These are phyloP conservation scores for Sphaerobolus stellatus DNA, from an alignment of 1,284 basidiomycete genomes.

Conservation along the genomic window DNA sequence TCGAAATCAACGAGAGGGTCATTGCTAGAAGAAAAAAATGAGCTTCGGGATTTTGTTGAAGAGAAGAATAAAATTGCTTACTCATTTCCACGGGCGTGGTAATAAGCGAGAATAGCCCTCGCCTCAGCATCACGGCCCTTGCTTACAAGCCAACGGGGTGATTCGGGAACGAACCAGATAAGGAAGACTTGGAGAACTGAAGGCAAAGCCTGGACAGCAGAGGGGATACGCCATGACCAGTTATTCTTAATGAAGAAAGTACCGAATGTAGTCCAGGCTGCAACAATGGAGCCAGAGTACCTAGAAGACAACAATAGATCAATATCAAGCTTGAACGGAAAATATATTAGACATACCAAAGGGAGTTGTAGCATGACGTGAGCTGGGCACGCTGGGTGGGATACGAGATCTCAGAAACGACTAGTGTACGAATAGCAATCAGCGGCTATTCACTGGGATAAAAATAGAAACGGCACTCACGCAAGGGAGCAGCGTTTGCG, in stretches of 20 bases:
- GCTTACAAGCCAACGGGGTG: constrained; percentile 67
- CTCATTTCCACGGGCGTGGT: constrained; percentile 69
- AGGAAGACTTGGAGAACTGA: constrained; percentile 60
- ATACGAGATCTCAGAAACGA: constrained; percentile 77
- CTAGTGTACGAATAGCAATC: constrained; percentile 18
- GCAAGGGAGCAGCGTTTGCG: constrained; percentile 37
- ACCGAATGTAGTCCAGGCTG: constrained; percentile 54
- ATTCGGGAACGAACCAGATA: constrained; percentile 65
- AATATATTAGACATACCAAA: constrained; percentile 55
- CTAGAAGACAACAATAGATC: constrained; percentile 12
- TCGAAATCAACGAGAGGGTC: constrained; percentile 73
- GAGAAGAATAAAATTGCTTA: constrained; percentile 30
- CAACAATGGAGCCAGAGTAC: constrained; percentile 66
- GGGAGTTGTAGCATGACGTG: constrained; percentile 74
- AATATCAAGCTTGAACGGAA: not conserved
- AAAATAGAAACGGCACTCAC: not conserved
- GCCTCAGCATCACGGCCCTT: constrained; percentile 65
- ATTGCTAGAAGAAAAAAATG: constrained; percentile 44
- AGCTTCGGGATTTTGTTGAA: too few species aligned
- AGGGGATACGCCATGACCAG: constrained; percentile 78
- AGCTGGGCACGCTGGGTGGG: constrained; percentile 72
- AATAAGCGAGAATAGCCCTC: constrained; percentile 62
- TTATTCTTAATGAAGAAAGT: constrained; percentile 62
- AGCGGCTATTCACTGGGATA: constrained; percentile 56
- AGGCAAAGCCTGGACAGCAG: constrained; percentile 62